These are phyloP conservation scores for Hypoxylon sp. DNA, from an alignment of 2,329 filamentous ascomycete species.

Conservation along the genomic window DNA sequence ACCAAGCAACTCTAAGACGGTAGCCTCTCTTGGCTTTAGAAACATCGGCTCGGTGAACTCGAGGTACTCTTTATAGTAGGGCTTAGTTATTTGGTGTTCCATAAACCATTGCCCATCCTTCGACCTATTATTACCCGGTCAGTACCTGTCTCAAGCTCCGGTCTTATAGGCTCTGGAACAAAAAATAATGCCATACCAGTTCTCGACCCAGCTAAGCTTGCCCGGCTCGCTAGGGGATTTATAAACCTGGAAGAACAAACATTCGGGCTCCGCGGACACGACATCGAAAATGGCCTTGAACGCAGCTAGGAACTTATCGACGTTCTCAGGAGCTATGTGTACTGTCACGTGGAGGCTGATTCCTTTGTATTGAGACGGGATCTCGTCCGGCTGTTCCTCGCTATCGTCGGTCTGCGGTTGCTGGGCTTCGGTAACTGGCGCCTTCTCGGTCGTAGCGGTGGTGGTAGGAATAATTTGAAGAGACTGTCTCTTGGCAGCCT, in stretches of 20 bases:
- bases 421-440: constrained; percentile 3
- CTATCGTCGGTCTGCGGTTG: neutral
- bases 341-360: constrained; percentile 44
- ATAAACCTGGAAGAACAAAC: constrained; percentile 55
- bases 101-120: constrained; percentile 46
- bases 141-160: neutral
- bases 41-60: constrained; percentile 51
- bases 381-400: constrained; percentile 8
- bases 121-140: constrained; percentile 31
- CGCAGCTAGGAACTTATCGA: constrained; percentile 38
- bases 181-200: constrained; percentile 45
- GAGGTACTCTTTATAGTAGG: constrained; percentile 53
- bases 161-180: neutral
- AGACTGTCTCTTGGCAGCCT: constrained; percentile 16
- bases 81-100: constrained; percentile 49
- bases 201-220: constrained; percentile 51
- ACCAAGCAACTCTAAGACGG: constrained; percentile 40
- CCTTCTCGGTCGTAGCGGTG: constrained; percentile 1
- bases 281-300: constrained; percentile 52
- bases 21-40: constrained; percentile 50
- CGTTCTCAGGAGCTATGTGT: constrained; percentile 40
- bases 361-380: neutral
- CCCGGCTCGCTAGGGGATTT: constrained; percentile 49
- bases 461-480: constrained; percentile 2
- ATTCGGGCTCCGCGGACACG: constrained; percentile 54